Conservation (phyloP, 164 flowering plant species). For the Pachysandra terminalis region DNA sequence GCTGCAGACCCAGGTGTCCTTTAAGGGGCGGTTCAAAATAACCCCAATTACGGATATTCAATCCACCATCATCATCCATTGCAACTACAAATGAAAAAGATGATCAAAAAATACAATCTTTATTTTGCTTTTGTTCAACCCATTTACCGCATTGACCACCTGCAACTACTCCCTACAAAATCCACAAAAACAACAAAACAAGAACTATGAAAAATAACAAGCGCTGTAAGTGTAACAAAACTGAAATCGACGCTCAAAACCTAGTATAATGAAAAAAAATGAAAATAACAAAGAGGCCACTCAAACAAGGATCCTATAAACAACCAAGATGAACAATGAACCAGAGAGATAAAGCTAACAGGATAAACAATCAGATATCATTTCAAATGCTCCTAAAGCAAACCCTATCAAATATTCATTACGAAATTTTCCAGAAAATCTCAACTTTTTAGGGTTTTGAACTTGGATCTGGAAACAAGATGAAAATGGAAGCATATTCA, state of each 20-base stretch:
- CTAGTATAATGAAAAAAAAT: not conserved
- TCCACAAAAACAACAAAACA: not conserved
- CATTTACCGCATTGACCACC: not conserved
- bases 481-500: not conserved
- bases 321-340: not conserved
- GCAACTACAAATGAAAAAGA: not conserved
- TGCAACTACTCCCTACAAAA: not conserved
- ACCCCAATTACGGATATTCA: conserved; percentile 59
- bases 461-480: not conserved
- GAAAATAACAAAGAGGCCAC: no score
- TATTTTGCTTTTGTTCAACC: not conserved
- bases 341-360: not conserved
- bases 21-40: conserved; percentile 51
- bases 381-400: not conserved
- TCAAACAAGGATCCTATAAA: not conserved
- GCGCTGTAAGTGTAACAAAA: not conserved
- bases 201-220: not conserved
- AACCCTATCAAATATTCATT: not conserved
- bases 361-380: no score
- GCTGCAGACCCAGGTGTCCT: conserved; percentile 51
- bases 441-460: not conserved
- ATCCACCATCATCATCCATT: conserved; percentile 54
- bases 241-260: not conserved
- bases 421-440: not conserved
- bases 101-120: not conserved